Conservation (phyloP, 805 yeast species). For the Metschnikowia sp. region DNA sequence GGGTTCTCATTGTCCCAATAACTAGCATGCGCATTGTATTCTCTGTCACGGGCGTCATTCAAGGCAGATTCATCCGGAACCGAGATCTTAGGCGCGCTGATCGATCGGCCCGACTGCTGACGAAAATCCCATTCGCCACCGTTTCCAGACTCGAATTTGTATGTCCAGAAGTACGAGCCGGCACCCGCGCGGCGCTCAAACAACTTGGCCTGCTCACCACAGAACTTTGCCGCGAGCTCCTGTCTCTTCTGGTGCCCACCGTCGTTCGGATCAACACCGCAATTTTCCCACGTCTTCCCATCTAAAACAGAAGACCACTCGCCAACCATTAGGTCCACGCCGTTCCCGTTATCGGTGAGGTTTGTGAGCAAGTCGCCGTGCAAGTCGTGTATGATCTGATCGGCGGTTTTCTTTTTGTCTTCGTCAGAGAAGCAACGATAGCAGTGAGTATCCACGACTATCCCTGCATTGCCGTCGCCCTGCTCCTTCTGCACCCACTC, state of each 20-base stretch:
- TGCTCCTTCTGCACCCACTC: conserved; percentile 53
- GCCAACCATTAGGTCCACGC: conserved; percentile 76
- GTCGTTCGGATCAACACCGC: conserved; percentile 23
- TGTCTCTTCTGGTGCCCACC: conserved; percentile 40
- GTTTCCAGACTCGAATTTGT: conserved; percentile 77
- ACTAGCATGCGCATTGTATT: conserved; percentile 45
- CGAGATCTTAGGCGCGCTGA: conserved; percentile 20
- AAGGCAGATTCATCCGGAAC: conserved; percentile 42
- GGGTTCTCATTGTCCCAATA: conserved; percentile 68
- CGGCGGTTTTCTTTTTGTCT: conserved; percentile 66
- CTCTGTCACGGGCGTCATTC: conserved; percentile 36
- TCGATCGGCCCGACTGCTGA: conserved; percentile 58
- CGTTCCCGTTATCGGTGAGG: conserved; percentile 38
- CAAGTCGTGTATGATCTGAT: conserved; percentile 58
- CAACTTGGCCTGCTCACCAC: conserved; percentile 48
- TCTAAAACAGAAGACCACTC: conserved; percentile 90
- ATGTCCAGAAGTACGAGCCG: conserved; percentile 91
- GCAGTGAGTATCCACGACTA: conserved; percentile 79
- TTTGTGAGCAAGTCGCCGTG: conserved; percentile 47
- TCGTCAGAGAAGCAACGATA: conserved; percentile 81
- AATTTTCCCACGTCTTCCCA: conserved; percentile 66
- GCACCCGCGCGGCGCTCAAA: conserved; percentile 54
- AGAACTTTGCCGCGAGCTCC: conserved; percentile 57
- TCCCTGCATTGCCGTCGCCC: conserved; percentile 36
- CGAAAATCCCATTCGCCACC: conserved; percentile 97